Conservation (phyloP, 495 filamentous ascomycete genomes). For the Parmelia sp. region DNA sequence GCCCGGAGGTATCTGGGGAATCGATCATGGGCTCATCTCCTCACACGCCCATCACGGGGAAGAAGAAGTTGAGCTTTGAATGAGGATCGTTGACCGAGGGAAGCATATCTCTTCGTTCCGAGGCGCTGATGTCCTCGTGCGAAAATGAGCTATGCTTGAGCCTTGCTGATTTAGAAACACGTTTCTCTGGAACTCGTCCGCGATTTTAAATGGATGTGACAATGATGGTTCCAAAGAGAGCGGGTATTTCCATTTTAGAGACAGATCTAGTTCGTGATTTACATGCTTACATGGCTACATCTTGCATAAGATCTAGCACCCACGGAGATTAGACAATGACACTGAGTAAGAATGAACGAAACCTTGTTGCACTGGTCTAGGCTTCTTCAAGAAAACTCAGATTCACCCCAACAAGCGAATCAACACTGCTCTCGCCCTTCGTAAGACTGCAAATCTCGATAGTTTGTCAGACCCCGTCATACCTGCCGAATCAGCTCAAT, state of each 20-base stretch:
- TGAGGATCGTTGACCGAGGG: neutral
- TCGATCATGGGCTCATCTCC: conserved; percentile 40
- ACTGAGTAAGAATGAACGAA: neutral
- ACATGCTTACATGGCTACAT: neutral
- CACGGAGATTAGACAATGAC: neutral
- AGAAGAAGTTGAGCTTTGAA: conserved; percentile 29
- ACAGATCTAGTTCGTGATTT: neutral
- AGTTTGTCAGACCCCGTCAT: neutral
- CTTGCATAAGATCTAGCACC: neutral
- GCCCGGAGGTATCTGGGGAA: conserved; percentile 39
- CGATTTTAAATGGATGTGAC: no score
- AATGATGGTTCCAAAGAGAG: neutral
- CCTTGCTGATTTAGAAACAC: neutral
- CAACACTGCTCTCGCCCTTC: neutral
- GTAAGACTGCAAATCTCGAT: neutral
- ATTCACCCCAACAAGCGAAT: neutral
- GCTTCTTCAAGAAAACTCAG: neutral
- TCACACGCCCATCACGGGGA: conserved; percentile 43
- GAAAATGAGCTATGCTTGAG: neutral
- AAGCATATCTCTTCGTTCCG: neutral
- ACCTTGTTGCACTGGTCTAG: neutral
- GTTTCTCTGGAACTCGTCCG: neutral
- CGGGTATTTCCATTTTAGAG: neutral
- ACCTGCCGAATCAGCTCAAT: conserved; percentile 38
- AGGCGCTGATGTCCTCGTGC: neutral